Evolutionary conservation across 768 basidiomycete genomes (phyloP).

Genomic region (Myochromella boudieri): DNA sequence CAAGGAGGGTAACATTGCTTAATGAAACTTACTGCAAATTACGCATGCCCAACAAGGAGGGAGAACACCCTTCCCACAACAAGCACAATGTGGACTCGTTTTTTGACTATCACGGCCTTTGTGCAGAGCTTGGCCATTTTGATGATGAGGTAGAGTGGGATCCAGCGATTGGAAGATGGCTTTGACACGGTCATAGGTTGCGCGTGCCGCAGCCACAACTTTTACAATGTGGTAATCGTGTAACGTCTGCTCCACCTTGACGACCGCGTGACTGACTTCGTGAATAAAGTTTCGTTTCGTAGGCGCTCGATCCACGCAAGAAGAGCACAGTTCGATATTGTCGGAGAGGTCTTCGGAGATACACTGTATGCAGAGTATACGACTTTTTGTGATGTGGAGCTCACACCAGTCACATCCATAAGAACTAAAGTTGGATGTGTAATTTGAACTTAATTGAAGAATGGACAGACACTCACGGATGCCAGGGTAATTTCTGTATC

Average conservation of each 20-base stretch:
- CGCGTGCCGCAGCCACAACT: constrained; percentile 25
- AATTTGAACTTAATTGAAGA: background rate
- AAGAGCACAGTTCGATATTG: constrained; percentile 31
- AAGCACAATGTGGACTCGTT: constrained; percentile 14
- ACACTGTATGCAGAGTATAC: constrained; percentile 32
- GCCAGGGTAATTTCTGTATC: constrained; percentile 33
- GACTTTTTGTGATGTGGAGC: constrained; percentile 28
- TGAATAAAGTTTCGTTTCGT: constrained; percentile 29
- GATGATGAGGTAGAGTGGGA: background rate
- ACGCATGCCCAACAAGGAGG: constrained; percentile 23
- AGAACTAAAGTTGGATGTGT: constrained; percentile 13
- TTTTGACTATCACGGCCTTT: no score
- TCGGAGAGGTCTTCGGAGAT: constrained; percentile 32
- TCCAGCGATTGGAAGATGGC: constrained; percentile 25
- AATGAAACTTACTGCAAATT: constrained; percentile 17
- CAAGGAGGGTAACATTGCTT: background rate
- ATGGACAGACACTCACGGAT: constrained; percentile 29
- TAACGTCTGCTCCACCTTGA: constrained; percentile 30
- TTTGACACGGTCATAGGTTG: constrained; percentile 24
- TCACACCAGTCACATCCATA: constrained; percentile 34
- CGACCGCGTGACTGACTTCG: constrained; percentile 28
- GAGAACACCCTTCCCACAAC: constrained; percentile 15
- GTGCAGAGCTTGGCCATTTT: no score
- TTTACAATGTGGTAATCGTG: constrained; percentile 31
- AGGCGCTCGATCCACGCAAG: constrained; percentile 28